Evolutionary conservation across 257 asterid species (phyloP), one percentile per base, ranked within the genome.

Genomic region (Lithospermum erythrorhizon): DNA sequence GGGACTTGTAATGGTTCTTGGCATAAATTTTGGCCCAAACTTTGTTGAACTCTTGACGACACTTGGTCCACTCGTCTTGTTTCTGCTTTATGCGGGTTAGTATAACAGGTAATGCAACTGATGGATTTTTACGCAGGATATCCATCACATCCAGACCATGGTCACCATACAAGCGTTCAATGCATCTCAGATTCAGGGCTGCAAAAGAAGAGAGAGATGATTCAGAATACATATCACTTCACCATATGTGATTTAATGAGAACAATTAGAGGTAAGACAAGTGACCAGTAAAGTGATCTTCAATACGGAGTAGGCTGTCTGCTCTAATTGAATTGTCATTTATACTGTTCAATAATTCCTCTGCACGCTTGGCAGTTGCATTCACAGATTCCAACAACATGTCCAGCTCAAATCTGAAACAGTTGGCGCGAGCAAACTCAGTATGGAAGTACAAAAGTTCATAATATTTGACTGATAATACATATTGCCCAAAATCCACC

Each of bases 21-120:
- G 87, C 71, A 78, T 83, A 83, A 69, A 83, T 80, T 51, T 78
- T 87, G 66, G 87, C 84, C 90, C 90, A 83, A 55, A 83, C 77
- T 72, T 78, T 83, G 73, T 83, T 78, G 58, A 83, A 83, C 74
- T 80, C 90, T 54, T 77, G 66, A 64, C 84, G 84, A 55, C 84
- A 77, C 69, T 75, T 79, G 16, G 77, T 62, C 75, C 75, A 71
- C 53, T 78, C 81, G 63, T 70, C 78, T 56, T 75, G 81, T 64
- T 78, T 78, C 73, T 78, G 83, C 78, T 75, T 78, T 67, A 78
- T 19, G 62, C 83, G 78, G 58, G 70, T 68, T 30, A 78, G 59
- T 62, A 78, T 70, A 27, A 75, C 73, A 25, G 81, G 81, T 58
- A 78, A 57, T 0, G 81, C 64, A 63, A 69, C 72, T 24, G 68